Evolutionary conservation across 768 basidiomycete genomes (phyloP), one percentile per base, ranked within the genome.

Genomic region (Pisolithus albus): DNA sequence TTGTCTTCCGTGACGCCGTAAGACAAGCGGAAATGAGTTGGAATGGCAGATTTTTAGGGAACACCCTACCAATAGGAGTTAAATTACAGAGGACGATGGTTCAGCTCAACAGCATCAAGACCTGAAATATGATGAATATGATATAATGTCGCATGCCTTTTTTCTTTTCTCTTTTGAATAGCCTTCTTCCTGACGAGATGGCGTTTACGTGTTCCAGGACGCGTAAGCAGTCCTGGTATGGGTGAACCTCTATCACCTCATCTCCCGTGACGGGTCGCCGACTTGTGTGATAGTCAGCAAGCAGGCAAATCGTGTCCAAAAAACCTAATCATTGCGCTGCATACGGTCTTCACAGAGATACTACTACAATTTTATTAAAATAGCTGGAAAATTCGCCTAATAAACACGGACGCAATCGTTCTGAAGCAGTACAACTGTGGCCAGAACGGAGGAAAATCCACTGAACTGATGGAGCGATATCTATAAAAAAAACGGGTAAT

Each of bases 1-100:
- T 7, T 26, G 26, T 26, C 24, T 19, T 48, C 46, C n/a, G 28
- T 54, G 56, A 36, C 57, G 41, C 51, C 54, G 53, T 61, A 41
- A 47, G 47, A 51, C 50, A 40, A 30, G 45, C 59, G 62, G 64
- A 66, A 32, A 62, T 62, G 64, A 57, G 39, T 16, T 39, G 28
- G 15, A 28, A 41, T n/a, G 44, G 16, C 26, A 46, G 15, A 15
- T 23, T 45, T 23, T 42, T 7, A 9, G 2, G 26, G 38, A 32
- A 41, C 5, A 26, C 16, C 16, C 7, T 40, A 40, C 45, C 50
- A n/a, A 32, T 36, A 41, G 10, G 26, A 21, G 51, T 30, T 46
- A 52, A 6, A 42, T 44, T 38, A 24, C 10, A 24, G 10, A 10
- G 24, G 43, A 24, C 8, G 23, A 24, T n/a, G 23, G 28, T n/a